Percentiles rank a stretch among this genome's conserved stretches.
These are phyloP conservation scores for Eudorina sp. DNA, from an alignment of 139 green algal species.

Conservation along the genomic window DNA sequence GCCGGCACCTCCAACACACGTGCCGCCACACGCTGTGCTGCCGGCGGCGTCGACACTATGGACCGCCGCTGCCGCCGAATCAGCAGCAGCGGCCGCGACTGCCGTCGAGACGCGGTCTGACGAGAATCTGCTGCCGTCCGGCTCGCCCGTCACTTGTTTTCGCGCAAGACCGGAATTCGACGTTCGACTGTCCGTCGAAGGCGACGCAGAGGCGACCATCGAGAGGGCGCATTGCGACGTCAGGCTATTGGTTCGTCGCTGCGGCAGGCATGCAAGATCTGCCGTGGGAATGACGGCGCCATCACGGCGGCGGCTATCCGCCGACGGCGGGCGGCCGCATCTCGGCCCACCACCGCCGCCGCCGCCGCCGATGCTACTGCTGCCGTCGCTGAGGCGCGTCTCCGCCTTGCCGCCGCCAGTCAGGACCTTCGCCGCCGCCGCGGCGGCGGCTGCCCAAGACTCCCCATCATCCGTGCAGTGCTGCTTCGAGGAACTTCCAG, in stretches of 20 bases:
- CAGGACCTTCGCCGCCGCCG: neutral
- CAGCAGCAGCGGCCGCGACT: neutral
- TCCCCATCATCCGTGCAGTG: too few relatives aligned
- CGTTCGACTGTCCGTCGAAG: neutral
- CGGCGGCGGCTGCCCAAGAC: too few relatives aligned
- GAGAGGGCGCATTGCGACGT: neutral
- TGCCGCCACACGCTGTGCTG: neutral
- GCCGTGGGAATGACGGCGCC: neutral
- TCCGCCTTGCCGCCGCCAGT: neutral
- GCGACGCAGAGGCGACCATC: neutral
- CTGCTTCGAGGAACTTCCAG: too few relatives aligned
- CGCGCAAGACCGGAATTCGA: too few relatives aligned
- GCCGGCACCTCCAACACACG: neutral
- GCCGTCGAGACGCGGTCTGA: neutral
- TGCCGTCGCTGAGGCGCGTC: neutral
- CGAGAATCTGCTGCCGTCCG: neutral
- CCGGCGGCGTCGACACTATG: neutral
- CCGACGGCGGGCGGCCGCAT: neutral
- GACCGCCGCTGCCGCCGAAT: neutral
- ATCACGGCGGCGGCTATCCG: neutral
- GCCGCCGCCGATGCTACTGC: neutral
- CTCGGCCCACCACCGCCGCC: neutral
- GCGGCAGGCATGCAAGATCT: neutral
- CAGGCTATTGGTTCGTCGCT: neutral
- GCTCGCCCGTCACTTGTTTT: too few relatives aligned